These are phyloP conservation scores for Yarrowia galli DNA, from an alignment of 1,139 yeast genomes.

Conservation along the genomic window DNA sequence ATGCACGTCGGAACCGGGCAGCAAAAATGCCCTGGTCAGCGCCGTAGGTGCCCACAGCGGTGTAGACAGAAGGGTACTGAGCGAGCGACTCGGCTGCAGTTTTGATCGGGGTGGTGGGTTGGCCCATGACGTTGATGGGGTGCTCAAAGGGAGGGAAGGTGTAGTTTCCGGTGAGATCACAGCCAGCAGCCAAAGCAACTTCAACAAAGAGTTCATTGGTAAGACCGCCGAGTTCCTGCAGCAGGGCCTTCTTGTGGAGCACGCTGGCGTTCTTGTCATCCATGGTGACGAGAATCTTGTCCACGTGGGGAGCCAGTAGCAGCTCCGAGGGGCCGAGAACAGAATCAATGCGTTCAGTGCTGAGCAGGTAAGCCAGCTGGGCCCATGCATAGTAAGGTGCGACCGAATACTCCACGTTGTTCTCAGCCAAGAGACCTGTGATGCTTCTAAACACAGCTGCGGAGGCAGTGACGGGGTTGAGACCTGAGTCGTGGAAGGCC, in stretches of 20 bases:
- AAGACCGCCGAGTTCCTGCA: slow-evolving; percentile 62
- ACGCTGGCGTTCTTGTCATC: slow-evolving; percentile 73
- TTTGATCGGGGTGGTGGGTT: slow-evolving; percentile 47
- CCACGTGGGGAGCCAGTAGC: slow-evolving; percentile 63
- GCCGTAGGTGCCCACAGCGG: slow-evolving; percentile 47
- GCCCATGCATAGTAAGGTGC: slow-evolving; percentile 87
- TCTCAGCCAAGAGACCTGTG: slow-evolving; percentile 63
- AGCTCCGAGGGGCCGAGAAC: slow-evolving; percentile 87
- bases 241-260: slow-evolving; percentile 65
- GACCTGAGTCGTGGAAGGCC: slow-evolving; percentile 50
- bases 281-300: slow-evolving; percentile 74
- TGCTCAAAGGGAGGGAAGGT: slow-evolving; percentile 62
- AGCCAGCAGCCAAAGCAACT: slow-evolving; percentile 78
- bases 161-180: slow-evolving; percentile 71
- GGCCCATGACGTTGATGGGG: slow-evolving; percentile 43
- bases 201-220: slow-evolving; percentile 74
- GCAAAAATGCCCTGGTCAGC: slow-evolving; percentile 49
- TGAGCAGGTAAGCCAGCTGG: slow-evolving; percentile 75
- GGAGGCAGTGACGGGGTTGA: slow-evolving; percentile 41
- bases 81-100: slow-evolving; percentile 56
- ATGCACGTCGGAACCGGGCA: slow-evolving; percentile 59
- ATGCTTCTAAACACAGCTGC: slow-evolving; percentile 53
- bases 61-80: slow-evolving; percentile 57
- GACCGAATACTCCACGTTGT: slow-evolving; percentile 69
- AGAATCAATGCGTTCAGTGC: slow-evolving; percentile 66